Evolutionary conservation across 257 asterid genomes (phyloP).

Genomic region (Lycium ferocissimum): DNA sequence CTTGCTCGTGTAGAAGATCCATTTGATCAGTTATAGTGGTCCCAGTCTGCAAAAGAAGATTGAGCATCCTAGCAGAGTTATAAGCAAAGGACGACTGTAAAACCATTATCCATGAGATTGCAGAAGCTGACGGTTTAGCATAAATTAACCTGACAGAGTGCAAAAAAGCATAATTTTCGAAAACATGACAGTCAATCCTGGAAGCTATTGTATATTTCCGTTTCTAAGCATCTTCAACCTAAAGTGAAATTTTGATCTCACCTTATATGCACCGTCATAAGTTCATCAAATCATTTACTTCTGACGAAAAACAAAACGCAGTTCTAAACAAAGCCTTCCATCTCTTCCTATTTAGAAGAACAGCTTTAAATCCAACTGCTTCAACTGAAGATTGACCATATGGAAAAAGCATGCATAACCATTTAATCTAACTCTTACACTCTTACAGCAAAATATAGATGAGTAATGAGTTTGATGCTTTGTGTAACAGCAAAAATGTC

Average conservation of each 20-base stretch:
- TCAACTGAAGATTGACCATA: conserved; percentile 7
- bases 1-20: conserved; percentile 83
- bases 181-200: background rate
- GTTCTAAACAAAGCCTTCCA: conserved; percentile 7
- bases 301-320: background rate
- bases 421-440: background rate
- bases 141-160: background rate
- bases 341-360: background rate
- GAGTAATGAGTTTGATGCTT: background rate
- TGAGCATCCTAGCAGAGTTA: conserved; percentile 33
- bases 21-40: conserved; percentile 84
- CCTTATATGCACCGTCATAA: background rate
- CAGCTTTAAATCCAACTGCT: conserved; percentile 13
- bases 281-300: background rate
- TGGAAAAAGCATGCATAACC: conserved; percentile 6
- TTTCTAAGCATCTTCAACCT: conserved; percentile 19
- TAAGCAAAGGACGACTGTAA: conserved; percentile 18
- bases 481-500: background rate
- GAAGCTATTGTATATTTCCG: background rate
- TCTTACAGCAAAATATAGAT: background rate
- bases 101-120: conserved; percentile 14
- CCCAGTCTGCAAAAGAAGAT: conserved; percentile 62
- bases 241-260: conserved; percentile 1
- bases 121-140: conserved; percentile 17
- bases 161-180: background rate